phyloP scores from a whole-genome alignment of 306 rosid species.

The Ormosia semicastrata region DNA sequence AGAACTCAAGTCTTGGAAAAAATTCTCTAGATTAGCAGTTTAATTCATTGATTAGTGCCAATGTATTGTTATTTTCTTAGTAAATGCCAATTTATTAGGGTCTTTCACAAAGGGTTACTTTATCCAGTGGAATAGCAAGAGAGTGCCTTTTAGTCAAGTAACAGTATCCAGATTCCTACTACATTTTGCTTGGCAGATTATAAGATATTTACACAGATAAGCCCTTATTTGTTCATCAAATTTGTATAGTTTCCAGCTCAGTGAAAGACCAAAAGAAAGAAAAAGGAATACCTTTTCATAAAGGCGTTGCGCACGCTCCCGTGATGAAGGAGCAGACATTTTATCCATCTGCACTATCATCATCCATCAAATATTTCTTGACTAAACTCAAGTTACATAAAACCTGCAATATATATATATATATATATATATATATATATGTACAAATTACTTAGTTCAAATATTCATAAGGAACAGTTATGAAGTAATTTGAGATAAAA shows the following conservation, averaged over 20 bases:
- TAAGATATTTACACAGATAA: neutral
- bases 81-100: neutral
- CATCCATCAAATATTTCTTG: slow-evolving; percentile 58
- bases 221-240: neutral
- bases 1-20: neutral
- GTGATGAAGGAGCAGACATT: slow-evolving; percentile 81
- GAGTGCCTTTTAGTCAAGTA: neutral
- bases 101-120: neutral
- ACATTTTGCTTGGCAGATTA: neutral
- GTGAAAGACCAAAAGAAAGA: neutral
- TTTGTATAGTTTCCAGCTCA: neutral
- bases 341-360: slow-evolving; percentile 68
- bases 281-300: slow-evolving; percentile 63
- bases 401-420: slow-evolving; percentile 43
- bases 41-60: neutral
- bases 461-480: neutral
- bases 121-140: neutral
- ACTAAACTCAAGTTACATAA: slow-evolving; percentile 29
- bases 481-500: neutral
- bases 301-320: slow-evolving; percentile 85
- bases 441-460: neutral
- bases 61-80: neutral
- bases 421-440: neutral
- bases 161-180: neutral
- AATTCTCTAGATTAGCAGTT: neutral